Conservation (phyloP, 2,329 filamentous ascomycete species). For the Diaporthe sp. region DNA sequence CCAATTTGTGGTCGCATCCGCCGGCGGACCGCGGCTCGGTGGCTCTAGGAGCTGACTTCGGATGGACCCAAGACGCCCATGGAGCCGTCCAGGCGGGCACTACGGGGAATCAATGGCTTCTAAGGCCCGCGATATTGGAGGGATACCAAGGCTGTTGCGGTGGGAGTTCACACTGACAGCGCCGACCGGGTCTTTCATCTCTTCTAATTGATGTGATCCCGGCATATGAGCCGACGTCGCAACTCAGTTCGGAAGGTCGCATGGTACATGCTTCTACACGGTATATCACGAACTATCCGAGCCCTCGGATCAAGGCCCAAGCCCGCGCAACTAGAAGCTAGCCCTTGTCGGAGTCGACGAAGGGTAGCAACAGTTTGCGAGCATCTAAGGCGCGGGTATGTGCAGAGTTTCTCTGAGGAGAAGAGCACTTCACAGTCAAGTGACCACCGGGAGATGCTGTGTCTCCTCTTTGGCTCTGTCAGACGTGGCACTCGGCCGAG, state of each 20-base stretch:
- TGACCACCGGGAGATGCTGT: slow-evolving; percentile 22
- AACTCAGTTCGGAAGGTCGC: neutral
- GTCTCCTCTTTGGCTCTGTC: slow-evolving; percentile 9
- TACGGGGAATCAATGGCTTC: neutral
- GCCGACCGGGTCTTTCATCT: neutral
- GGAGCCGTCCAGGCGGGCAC: neutral
- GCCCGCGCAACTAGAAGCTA: neutral
- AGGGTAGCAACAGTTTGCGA: slow-evolving; percentile 11
- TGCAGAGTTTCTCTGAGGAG: neutral
- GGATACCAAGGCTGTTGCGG: too few species aligned
- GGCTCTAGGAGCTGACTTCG: neutral
- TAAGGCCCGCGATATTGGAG: neutral
- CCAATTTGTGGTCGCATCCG: neutral
- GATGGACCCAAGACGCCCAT: neutral
- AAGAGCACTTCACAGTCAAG: slow-evolving; percentile 33
- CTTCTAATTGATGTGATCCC: too few species aligned
- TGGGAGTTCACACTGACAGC: neutral
- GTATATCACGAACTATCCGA: slow-evolving; percentile 8
- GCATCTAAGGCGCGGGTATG: neutral
- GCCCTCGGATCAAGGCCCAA: neutral
- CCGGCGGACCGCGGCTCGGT: neutral
- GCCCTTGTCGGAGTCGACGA: neutral
- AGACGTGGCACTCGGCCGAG: slow-evolving; percentile 8
- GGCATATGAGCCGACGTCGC: neutral
- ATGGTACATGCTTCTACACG: neutral